Evolutionary conservation across 768 basidiomycete species (phyloP).

Genomic region (Suillus fuscotomentosus): DNA sequence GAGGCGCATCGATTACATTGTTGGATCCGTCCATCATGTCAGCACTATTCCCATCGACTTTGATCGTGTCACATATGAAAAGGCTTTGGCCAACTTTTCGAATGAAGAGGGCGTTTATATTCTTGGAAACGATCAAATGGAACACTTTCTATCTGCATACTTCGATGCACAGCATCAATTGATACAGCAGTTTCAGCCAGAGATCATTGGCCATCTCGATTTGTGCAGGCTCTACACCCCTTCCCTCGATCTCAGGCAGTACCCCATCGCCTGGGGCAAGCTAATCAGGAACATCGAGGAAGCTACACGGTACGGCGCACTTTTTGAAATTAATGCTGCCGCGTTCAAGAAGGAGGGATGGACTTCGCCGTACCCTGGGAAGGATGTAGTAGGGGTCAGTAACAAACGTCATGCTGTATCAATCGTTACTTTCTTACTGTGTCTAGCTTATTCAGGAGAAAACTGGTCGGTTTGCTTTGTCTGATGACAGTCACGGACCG

Average conservation of each 20-base stretch:
- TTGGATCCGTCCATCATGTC: constrained; percentile 94
- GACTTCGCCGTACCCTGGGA: constrained; percentile 79
- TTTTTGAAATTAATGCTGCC: constrained; percentile 93
- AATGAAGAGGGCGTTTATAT: constrained; percentile 23
- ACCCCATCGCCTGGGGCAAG: constrained; percentile 58
- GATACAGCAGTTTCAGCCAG: constrained; percentile 70
- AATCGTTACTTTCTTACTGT: constrained; percentile 1
- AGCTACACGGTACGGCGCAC: constrained; percentile 78
- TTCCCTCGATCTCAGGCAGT: constrained; percentile 49
- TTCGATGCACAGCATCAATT: constrained; percentile 84
- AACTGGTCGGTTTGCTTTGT: constrained; percentile 79
- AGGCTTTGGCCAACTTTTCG: constrained; percentile 48
- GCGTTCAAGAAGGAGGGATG: constrained; percentile 86
- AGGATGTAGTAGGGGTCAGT: constrained; percentile 72
- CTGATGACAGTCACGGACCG: constrained; percentile 95
- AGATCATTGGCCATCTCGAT: constrained; percentile 92
- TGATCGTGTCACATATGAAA: constrained; percentile 67
- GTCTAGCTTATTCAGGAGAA: constrained; percentile 65
- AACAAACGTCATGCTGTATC: constrained; percentile 15
- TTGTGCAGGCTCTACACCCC: constrained; percentile 87
- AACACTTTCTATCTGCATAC: constrained; percentile 61
- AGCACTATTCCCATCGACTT: constrained; percentile 90
- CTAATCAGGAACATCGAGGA: constrained; percentile 72
- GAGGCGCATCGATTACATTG: constrained; percentile 75
- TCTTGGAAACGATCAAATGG: constrained; percentile 32